Evolutionary conservation across 208 protist genomes (phyloP).

Genomic region (Endotrypanum monterogeii): DNA sequence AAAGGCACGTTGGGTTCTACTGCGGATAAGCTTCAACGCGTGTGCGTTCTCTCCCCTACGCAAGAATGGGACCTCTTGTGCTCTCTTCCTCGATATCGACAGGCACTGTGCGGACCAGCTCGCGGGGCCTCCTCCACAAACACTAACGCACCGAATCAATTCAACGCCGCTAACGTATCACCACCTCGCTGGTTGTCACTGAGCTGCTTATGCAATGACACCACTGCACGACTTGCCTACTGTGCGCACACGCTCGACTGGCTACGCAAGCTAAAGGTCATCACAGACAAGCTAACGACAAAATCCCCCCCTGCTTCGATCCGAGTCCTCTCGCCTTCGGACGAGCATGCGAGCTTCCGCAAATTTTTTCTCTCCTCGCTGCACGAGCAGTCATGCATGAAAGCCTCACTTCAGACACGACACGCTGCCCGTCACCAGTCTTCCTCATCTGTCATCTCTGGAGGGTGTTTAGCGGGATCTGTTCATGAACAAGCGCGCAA

Average conservation of each 20-base stretch:
- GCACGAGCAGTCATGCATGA: slow-evolving; percentile 21
- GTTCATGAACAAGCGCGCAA: slow-evolving; percentile 56
- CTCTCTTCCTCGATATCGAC: slow-evolving; percentile 34
- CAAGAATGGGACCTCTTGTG: slow-evolving; percentile 74
- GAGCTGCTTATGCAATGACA: slow-evolving; percentile 42
- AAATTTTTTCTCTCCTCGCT: slow-evolving; percentile 19
- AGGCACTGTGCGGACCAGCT: slow-evolving; percentile 1
- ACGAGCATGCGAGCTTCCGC: slow-evolving; percentile 31
- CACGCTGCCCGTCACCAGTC: slow-evolving; percentile 15
- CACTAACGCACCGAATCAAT: not conserved
- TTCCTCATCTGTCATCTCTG: slow-evolving; percentile 2
- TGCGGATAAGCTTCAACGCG: slow-evolving; percentile 3
- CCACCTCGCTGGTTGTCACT: slow-evolving; percentile 39
- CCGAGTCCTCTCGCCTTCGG: slow-evolving; percentile 18
- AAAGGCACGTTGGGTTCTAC: not conserved
- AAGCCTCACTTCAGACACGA: slow-evolving; percentile 14
- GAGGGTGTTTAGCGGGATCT: slow-evolving; percentile 6
- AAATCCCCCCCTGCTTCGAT: not conserved
- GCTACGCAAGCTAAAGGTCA: slow-evolving; percentile 2
- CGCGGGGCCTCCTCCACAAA: not conserved
- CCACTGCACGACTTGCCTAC: slow-evolving; percentile 45
- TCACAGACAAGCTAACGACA: not conserved
- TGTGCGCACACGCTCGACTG: slow-evolving; percentile 29
- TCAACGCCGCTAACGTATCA: not conserved
- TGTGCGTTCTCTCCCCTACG: slow-evolving; percentile 25